Evolutionary conservation across 148 eudicot species (phyloP).

Genomic region (Suaeda aralocaspica): DNA sequence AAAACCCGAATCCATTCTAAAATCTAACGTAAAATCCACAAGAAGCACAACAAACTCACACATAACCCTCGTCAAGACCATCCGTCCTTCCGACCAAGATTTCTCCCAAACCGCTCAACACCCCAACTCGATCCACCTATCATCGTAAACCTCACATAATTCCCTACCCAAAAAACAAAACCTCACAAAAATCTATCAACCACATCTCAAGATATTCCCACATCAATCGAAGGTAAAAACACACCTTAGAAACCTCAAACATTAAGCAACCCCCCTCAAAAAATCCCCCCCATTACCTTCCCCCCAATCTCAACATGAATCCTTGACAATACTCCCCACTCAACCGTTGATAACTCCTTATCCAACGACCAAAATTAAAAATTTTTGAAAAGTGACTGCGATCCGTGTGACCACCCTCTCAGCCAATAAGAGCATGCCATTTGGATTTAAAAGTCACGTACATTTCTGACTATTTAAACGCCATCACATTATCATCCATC

Average conservation of each 20-base stretch:
- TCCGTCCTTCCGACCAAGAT: slow-evolving; percentile 25
- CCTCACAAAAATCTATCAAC: slow-evolving; percentile 19
- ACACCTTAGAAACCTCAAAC: slow-evolving; percentile 27
- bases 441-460: slow-evolving; percentile 14
- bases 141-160: slow-evolving; percentile 48
- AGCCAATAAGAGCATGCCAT: slow-evolving; percentile 35
- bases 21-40: slow-evolving; percentile 10
- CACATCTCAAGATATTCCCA: slow-evolving; percentile 21
- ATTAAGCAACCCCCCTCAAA: slow-evolving; percentile 15
- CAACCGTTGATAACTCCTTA: slow-evolving; percentile 39
- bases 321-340: not conserved
- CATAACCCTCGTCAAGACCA: slow-evolving; percentile 40
- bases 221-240: slow-evolving; percentile 40
- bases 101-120: slow-evolving; percentile 31
- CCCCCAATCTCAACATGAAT: too few species aligned
- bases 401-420: slow-evolving; percentile 29
- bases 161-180: slow-evolving; percentile 25
- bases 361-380: slow-evolving; percentile 33
- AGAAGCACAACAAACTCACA: slow-evolving; percentile 27
- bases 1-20: not conserved
- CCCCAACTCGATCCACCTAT: slow-evolving; percentile 12
- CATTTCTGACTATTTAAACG: slow-evolving; percentile 50
- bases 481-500: slow-evolving; percentile 15
- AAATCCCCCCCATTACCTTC: slow-evolving; percentile 2
- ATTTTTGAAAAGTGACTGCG: slow-evolving; percentile 16